Conservation (phyloP, 306 rosid genomes). For the Lathyrus oleraceus region DNA sequence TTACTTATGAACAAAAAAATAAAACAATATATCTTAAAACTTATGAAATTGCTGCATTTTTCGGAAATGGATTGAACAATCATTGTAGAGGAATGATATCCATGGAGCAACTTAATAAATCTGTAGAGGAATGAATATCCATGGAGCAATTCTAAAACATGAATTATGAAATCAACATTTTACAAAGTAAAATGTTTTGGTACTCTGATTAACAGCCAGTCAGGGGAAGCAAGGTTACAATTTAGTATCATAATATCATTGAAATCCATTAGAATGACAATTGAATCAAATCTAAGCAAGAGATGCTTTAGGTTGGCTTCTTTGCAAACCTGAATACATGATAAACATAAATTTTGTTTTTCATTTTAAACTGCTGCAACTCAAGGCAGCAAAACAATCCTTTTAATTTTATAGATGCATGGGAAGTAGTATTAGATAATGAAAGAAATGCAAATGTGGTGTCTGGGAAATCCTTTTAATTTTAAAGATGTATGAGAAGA, state of each 20-base stretch:
- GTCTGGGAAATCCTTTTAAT: conserved; percentile 7
- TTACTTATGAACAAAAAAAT: no score
- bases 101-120: no score
- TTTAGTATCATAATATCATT: conserved; percentile 22
- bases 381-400: conserved; percentile 20
- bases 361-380: conserved; percentile 11
- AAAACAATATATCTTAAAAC: no score
- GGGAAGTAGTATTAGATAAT: conserved; percentile 4
- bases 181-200: background rate
- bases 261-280: conserved; percentile 26
- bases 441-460: background rate
- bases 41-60: no score
- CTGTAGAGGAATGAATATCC: background rate
- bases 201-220: background rate
- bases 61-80: no score
- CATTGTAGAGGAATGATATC: no score
- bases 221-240: background rate
- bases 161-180: conserved; percentile 15
- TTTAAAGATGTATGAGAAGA: background rate
- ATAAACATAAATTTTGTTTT: conserved; percentile 11
- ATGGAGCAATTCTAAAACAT: conserved; percentile 26
- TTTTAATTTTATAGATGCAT: conserved; percentile 2
- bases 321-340: conserved; percentile 9
- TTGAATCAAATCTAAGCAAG: conserved; percentile 23
- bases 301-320: background rate